Evolutionary conservation across 2,329 filamentous ascomycete genomes (phyloP).

Genomic region (Fusarium nematophilum): DNA sequence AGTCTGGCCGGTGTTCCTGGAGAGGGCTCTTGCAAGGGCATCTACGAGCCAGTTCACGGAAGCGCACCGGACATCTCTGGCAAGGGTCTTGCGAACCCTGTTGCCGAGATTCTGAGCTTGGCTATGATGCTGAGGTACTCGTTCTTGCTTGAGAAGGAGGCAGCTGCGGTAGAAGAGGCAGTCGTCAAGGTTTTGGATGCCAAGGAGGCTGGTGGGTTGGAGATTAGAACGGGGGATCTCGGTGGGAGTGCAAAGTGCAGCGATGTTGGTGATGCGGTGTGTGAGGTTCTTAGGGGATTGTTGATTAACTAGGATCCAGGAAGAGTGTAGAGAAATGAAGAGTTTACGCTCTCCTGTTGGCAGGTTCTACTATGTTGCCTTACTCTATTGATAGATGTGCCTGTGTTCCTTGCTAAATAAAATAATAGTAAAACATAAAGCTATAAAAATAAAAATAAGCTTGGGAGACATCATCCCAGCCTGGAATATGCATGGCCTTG

Average conservation of each 20-base stretch:
- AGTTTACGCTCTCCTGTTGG: too few species aligned
- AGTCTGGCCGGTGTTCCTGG: constrained; percentile 56
- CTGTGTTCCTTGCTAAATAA: too few species aligned
- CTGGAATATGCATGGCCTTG: too few species aligned
- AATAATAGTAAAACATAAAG: too few species aligned
- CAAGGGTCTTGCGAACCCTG: constrained; percentile 77
- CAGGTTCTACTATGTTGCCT: too few species aligned
- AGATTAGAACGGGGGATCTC: constrained; percentile 72
- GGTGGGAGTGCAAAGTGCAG: constrained; percentile 71
- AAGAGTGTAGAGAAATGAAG: too few species aligned
- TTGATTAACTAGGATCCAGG: too few species aligned
- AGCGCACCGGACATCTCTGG: constrained; percentile 79
- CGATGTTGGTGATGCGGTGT: constrained; percentile 73
- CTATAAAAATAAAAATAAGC: too few species aligned
- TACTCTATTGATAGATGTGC: too few species aligned
- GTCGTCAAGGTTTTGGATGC: constrained; percentile 73
- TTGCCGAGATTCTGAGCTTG: constrained; percentile 76
- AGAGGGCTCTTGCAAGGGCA: constrained; percentile 67
- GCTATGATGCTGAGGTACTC: constrained; percentile 83
- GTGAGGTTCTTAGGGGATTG: constrained; percentile 11
- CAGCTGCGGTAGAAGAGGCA: constrained; percentile 71
- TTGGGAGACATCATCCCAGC: too few species aligned
- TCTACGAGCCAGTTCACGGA: constrained; percentile 83
- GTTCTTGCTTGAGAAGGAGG: constrained; percentile 69
- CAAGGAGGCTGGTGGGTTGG: constrained; percentile 50